Conservation (phyloP, 352 stramenopile species). For the Phytophthora vignae region DNA sequence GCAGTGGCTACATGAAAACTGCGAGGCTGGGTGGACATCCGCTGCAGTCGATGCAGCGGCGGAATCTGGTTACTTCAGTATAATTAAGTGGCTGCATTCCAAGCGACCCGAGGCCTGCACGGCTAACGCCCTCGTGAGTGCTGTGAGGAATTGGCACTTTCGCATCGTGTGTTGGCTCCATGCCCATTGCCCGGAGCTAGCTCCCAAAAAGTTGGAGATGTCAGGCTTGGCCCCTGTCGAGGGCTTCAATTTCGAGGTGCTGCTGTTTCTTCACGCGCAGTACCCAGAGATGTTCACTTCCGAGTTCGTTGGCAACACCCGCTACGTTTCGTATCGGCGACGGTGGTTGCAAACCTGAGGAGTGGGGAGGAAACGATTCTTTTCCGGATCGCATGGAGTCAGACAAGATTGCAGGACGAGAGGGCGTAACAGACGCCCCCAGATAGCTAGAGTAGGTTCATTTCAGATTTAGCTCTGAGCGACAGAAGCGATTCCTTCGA, state of each 20-base stretch:
- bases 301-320: background rate
- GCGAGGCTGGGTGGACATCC: background rate
- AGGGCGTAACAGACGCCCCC: no score
- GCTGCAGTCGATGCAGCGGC: conserved; percentile 6
- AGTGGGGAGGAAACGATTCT: no score
- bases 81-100: conserved; percentile 5
- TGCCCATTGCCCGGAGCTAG: background rate
- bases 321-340: no score
- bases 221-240: background rate
- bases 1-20: conserved; percentile 10
- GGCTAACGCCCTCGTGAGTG: background rate
- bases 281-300: background rate
- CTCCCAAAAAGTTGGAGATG: background rate
- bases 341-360: no score
- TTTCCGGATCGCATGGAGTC: no score
- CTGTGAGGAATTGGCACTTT: background rate
- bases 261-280: conserved; percentile 12
- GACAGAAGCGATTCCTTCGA: no score
- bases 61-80: background rate
- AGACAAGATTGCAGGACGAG: no score
- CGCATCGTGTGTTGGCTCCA: conserved; percentile 1
- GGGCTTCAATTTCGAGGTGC: conserved; percentile 2
- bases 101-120: conserved; percentile 9
- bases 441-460: no score
- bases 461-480: no score